A percentile compares a stretch with the other conserved stretches of the same genome.
Conservation (phyloP, 148 eudicot genomes). For the Agrostemma githago region DNA sequence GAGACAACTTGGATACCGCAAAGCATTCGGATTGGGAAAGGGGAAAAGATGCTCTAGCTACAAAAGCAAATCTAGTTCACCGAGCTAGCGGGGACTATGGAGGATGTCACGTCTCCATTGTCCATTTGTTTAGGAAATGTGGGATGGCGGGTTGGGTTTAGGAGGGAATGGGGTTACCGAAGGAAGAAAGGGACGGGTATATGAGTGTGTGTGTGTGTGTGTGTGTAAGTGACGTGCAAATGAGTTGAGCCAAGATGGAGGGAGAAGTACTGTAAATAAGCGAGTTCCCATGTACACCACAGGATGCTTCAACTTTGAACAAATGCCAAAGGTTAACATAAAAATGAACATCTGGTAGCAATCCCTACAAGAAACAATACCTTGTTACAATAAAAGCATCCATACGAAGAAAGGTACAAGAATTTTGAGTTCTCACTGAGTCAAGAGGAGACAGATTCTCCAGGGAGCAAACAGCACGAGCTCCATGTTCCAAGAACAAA, state of each 20-base stretch:
- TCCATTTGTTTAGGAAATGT: no score
- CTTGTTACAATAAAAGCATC: constrained; percentile 1
- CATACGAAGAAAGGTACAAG: constrained; percentile 2
- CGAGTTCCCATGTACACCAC: neutral
- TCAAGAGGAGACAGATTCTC: constrained; percentile 82
- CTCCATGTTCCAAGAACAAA: constrained; percentile 76
- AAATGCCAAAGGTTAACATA: neutral
- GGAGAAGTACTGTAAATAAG: neutral
- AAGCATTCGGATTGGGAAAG: no score
- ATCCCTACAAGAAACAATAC: neutral
- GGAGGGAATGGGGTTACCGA: no score
- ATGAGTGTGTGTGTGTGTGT: no score
- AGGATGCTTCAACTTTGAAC: neutral
- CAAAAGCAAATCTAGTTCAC: no score
- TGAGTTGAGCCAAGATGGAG: neutral
- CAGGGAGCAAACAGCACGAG: constrained; percentile 76
- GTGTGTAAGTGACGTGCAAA: no score
- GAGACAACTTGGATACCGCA: no score
- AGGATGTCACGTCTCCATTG: no score
- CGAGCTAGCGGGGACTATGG: no score
- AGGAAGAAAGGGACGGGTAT: no score
- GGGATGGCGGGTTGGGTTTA: no score
- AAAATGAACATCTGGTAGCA: neutral
- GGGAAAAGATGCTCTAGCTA: no score
- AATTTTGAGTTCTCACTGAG: constrained; percentile 37